Percentiles rank a stretch among this genome's conserved stretches.
Conservation (phyloP, 306 rosid species). For the Prunus mira region DNA sequence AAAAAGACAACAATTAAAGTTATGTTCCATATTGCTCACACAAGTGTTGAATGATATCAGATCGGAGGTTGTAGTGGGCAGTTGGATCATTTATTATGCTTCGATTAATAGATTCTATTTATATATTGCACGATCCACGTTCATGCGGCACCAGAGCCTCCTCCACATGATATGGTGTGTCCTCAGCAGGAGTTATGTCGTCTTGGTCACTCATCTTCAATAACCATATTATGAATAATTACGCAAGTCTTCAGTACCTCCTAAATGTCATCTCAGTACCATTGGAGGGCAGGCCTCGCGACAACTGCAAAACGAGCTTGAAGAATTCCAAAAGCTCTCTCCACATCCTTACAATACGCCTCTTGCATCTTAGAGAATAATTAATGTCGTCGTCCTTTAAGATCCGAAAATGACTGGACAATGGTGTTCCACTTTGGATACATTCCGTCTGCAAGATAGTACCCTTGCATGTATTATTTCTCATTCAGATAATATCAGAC, state of each 20-base stretch:
- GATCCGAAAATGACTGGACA: not conserved
- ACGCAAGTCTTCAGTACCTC: not conserved
- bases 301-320: not conserved
- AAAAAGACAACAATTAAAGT: no score
- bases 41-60: no score
- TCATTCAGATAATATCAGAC: not conserved
- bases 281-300: not conserved
- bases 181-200: no score
- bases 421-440: not conserved
- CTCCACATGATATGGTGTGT: no score
- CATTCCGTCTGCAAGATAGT: not conserved
- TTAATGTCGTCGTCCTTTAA: not conserved
- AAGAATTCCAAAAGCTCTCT: not conserved
- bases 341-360: not conserved
- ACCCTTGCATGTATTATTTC: not conserved
- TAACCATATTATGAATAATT: conserved; percentile 5
- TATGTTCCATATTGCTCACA: no score
- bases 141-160: no score
- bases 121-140: no score
- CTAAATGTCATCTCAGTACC: not conserved
- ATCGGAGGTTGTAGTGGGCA: no score
- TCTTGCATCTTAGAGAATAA: not conserved
- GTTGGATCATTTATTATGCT: no score
- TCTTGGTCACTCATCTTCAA: conserved; percentile 7
- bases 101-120: no score